phyloP scores from a whole-genome alignment of 2,329 filamentous ascomycete species.

The Cytospora leucostoma region DNA sequence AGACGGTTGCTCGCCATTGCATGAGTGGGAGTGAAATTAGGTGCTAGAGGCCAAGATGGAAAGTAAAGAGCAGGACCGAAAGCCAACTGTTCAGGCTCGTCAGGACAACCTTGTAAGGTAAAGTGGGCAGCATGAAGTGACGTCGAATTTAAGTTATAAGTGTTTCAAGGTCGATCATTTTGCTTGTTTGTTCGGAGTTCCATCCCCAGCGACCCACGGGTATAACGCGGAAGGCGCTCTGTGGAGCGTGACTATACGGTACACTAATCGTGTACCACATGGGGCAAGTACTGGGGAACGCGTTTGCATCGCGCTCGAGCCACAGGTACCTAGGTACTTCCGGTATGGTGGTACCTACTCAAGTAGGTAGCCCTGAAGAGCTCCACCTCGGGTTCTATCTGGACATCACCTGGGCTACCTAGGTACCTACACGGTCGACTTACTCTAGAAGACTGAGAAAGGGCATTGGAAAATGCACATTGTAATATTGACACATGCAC shows the following conservation, averaged over 20 bases:
- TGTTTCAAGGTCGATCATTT: constrained; percentile 3
- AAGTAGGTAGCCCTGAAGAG: neutral
- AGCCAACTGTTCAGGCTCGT: neutral
- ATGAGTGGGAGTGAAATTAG: neutral
- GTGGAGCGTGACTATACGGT: neutral
- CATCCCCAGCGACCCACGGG: neutral
- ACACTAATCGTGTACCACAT: neutral
- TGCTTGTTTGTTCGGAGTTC: neutral
- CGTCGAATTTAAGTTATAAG: constrained; percentile 11
- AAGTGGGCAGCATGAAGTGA: constrained; percentile 15
- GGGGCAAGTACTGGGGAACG: neutral
- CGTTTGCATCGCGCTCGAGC: neutral
- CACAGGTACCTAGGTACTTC: no score
- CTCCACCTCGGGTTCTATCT: neutral
- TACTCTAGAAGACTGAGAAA: no score
- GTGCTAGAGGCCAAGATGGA: constrained; percentile 1
- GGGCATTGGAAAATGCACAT: no score
- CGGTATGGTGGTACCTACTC: no score
- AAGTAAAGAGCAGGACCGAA: neutral
- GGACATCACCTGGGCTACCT: neutral
- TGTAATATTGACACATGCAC: no score
- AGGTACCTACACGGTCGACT: neutral
- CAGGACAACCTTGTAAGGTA: neutral
- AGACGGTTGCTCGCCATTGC: constrained; percentile 32
- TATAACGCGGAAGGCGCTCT: neutral